phyloP scores from a whole-genome alignment of 805 yeast genomes.

The Saturnispora dispora region DNA sequence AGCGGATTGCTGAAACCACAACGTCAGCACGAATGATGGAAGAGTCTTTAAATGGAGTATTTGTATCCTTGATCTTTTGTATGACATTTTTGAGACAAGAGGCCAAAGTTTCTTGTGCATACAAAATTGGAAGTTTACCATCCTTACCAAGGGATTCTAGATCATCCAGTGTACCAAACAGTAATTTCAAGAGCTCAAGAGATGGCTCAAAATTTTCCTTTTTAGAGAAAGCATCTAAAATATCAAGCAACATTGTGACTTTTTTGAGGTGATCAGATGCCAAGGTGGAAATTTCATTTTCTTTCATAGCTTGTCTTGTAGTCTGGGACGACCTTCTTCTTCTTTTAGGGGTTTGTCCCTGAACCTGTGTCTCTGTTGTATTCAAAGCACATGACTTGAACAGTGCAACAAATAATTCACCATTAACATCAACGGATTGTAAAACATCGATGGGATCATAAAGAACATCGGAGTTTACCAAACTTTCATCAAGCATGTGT shows the following conservation, averaged over 20 bases:
- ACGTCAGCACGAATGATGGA: conserved; percentile 78
- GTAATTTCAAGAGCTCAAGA: conserved; percentile 30
- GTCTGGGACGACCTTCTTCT: conserved; percentile 76
- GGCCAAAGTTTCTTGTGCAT: conserved; percentile 85
- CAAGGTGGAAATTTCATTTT: conserved; percentile 58
- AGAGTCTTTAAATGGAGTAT: conserved; percentile 40
- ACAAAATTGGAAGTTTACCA: conserved; percentile 83
- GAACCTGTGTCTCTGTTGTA: conserved; percentile 20
- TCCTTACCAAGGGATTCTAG: conserved; percentile 81
- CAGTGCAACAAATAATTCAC: conserved; percentile 48
- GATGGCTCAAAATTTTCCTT: conserved; percentile 19
- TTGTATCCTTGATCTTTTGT: conserved; percentile 37
- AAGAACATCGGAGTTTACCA: conserved; percentile 28
- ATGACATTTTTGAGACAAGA: conserved; percentile 73
- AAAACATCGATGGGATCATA: conserved; percentile 49
- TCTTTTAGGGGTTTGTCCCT: conserved; percentile 52
- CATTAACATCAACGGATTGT: conserved; percentile 45
- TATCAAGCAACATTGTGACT: conserved; percentile 70
- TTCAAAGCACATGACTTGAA: conserved; percentile 38
- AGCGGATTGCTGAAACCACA: conserved; percentile 81
- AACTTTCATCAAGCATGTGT: conserved; percentile 45
- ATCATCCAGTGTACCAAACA: conserved; percentile 58
- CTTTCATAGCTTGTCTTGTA: conserved; percentile 65
- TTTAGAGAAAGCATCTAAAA: conserved; percentile 47
- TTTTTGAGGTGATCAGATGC: conserved; percentile 75